phyloP scores from a whole-genome alignment of 2,329 filamentous ascomycete genomes.

The Cladophialophora chaetospira region DNA sequence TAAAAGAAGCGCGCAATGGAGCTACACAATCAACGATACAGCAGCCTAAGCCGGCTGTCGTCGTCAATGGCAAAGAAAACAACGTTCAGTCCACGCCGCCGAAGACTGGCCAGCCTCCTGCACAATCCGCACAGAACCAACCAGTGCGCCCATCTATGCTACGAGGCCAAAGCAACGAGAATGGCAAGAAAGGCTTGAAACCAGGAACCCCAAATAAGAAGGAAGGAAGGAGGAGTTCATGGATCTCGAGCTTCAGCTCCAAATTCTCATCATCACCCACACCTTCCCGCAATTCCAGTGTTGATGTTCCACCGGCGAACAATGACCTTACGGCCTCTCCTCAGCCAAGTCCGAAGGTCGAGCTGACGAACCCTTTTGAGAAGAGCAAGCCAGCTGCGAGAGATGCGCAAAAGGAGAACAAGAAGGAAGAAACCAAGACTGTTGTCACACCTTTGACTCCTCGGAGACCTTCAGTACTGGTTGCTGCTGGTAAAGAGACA shows the following conservation, averaged over 20 bases:
- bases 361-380: conserved; percentile 48
- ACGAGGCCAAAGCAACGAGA: conserved; percentile 22
- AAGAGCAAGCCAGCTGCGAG: conserved; percentile 37
- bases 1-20: conserved; percentile 29
- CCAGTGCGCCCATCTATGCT: conserved; percentile 17
- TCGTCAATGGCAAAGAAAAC: conserved; percentile 18
- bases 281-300: conserved; percentile 33
- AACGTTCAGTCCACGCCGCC: conserved; percentile 5
- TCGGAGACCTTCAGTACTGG: conserved; percentile 32
- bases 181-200: conserved; percentile 19
- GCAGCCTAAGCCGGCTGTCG: conserved; percentile 8
- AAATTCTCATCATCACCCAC: conserved; percentile 73
- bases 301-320: conserved; percentile 16
- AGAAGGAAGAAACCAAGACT: conserved; percentile 37
- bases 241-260: conserved; percentile 90
- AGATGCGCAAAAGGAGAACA: conserved; percentile 44
- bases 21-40: conserved; percentile 1
- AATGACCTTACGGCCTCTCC: conserved; percentile 16
- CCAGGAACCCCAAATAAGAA: conserved; percentile 24
- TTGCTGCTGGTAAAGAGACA: conserved; percentile 48
- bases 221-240: conserved; percentile 69
- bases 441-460: conserved; percentile 59
- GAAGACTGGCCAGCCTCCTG: conserved; percentile 2
- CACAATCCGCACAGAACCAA: conserved; percentile 6
- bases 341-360: conserved; percentile 40